Percentiles rank a stretch among this genome's conserved stretches.
phyloP scores from a whole-genome alignment of 106 monocot genomes.

The Dendrobium huoshanense region DNA sequence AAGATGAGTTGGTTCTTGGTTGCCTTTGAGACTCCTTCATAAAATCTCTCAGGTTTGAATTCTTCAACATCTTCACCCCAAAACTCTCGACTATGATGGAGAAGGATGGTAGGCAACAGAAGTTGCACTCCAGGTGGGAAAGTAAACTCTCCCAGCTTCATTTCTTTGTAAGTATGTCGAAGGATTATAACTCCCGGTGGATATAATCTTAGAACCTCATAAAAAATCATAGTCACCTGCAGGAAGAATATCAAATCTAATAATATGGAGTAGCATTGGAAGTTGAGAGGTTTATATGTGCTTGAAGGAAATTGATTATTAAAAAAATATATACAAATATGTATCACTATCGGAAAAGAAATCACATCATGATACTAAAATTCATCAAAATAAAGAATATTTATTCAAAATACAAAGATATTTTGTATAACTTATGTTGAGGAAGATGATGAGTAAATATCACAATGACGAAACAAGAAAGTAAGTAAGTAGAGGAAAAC shows the following conservation, averaged over 20 bases:
- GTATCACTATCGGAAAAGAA: no score
- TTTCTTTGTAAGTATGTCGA: conserved; percentile 13
- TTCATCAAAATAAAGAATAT: no score
- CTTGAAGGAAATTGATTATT: not conserved
- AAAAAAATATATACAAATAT: not conserved
- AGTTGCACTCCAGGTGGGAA: conserved; percentile 12
- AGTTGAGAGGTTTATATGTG: not conserved
- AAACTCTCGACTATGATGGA: conserved; percentile 11
- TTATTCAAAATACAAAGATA: no score
- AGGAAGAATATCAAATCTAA: not conserved
- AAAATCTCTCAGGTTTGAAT: conserved; percentile 26
- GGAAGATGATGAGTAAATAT: no score
- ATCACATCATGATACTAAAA: no score
- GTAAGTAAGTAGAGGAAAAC: no score
- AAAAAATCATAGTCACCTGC: conserved; percentile 19
- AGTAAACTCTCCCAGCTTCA: conserved; percentile 11
- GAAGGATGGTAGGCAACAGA: conserved; percentile 4
- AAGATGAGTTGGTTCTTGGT: conserved; percentile 24
- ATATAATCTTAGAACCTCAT: conserved; percentile 16
- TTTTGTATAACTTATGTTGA: no score
- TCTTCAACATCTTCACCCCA: conserved; percentile 27
- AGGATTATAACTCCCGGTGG: not conserved
- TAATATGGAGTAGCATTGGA: not conserved
- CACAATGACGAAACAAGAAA: no score
- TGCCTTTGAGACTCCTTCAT: conserved; percentile 11